Evolutionary conservation across 1,284 basidiomycete species (phyloP).

Genomic region (Ustilago crameri): DNA sequence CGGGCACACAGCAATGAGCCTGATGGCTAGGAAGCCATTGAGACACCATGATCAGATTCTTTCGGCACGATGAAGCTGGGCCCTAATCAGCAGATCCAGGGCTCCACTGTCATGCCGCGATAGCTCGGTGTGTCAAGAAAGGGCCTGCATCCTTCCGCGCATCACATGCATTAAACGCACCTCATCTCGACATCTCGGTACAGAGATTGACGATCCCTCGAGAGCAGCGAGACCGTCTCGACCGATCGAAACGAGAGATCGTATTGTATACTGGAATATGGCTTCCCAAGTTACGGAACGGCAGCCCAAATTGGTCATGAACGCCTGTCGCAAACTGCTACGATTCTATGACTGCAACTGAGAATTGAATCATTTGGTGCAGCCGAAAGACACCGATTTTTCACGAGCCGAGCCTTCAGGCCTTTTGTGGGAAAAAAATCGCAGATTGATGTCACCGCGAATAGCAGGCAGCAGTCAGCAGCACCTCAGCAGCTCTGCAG

Average conservation of each 20-base stretch:
- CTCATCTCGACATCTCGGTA: background rate
- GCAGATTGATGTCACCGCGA: no score
- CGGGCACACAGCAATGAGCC: background rate
- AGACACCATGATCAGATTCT: background rate
- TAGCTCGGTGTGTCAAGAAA: background rate
- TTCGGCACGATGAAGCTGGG: background rate
- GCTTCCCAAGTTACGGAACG: background rate
- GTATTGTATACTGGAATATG: background rate
- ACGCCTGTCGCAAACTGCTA: background rate
- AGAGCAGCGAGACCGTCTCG: slow-evolving; percentile 5
- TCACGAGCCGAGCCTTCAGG: no score
- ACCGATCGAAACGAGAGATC: slow-evolving; percentile 14
- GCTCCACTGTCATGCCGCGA: background rate
- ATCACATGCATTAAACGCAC: background rate
- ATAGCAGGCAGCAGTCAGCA: no score
- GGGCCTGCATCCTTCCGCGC: background rate
- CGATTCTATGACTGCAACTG: background rate
- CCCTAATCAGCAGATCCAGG: background rate
- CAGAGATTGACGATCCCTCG: no score
- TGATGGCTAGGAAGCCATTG: background rate
- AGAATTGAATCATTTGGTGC: background rate
- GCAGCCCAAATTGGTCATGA: background rate
- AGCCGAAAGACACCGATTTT: background rate
- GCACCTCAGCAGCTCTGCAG: no score
- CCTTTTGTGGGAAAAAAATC: no score